Percentiles rank a stretch among this genome's conserved stretches.
Conservation (phyloP, 2,329 filamentous ascomycete genomes). For the Sporothrix humicola region DNA sequence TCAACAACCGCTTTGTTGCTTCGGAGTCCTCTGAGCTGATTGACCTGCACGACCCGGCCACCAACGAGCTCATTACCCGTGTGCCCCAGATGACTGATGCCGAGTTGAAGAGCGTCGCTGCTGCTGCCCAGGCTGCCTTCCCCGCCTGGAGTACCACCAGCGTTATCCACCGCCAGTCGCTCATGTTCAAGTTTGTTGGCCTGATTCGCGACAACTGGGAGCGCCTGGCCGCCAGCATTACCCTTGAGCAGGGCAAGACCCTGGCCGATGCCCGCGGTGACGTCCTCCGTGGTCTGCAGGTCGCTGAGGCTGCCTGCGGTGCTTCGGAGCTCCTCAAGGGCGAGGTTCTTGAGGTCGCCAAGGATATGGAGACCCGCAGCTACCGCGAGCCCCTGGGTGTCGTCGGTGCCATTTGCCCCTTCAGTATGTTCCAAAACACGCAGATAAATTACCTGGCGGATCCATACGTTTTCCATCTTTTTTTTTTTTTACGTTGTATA, state of each 20-base stretch:
- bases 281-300: slow-evolving; percentile 80
- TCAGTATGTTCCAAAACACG: slow-evolving; percentile 63
- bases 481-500: slow-evolving; percentile 32
- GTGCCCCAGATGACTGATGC: slow-evolving; percentile 81
- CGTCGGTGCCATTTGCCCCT: slow-evolving; percentile 83
- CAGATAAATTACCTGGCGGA: neutral
- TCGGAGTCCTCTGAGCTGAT: slow-evolving; percentile 75
- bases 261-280: slow-evolving; percentile 83
- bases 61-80: slow-evolving; percentile 82
- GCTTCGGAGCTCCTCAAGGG: slow-evolving; percentile 83
- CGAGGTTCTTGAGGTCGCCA: slow-evolving; percentile 82
- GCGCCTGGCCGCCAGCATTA: slow-evolving; percentile 81
- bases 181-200: slow-evolving; percentile 85
- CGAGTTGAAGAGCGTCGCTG: slow-evolving; percentile 76
- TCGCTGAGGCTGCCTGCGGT: slow-evolving; percentile 80
- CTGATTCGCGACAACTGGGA: slow-evolving; percentile 87
- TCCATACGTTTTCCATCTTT: neutral
- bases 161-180: slow-evolving; percentile 75
- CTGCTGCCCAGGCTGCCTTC: slow-evolving; percentile 77
- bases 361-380: slow-evolving; percentile 86
- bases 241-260: slow-evolving; percentile 87
- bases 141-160: slow-evolving; percentile 74
- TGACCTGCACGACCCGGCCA: slow-evolving; percentile 80
- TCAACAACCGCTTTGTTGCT: slow-evolving; percentile 77
- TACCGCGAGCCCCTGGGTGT: slow-evolving; percentile 84